Base-by-base conservation (phyloP, 371 early-diverging fungal species). In the Apophysomyces trapeziformis region DNA sequence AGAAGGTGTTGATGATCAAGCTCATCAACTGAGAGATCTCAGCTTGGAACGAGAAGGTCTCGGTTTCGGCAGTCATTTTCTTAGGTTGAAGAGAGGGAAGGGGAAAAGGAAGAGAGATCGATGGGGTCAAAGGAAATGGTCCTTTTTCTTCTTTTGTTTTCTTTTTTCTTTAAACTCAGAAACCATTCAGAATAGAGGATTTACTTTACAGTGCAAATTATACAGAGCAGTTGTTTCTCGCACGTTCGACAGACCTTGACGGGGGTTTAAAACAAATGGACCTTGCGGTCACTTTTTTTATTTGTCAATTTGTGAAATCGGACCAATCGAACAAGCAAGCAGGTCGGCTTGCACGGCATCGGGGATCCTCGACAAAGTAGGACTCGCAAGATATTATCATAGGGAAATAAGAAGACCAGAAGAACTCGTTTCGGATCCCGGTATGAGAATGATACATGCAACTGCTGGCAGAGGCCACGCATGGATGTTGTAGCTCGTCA, bases 1-100 rank as follows among this genome's bases (percentile, higher is more conserved):
- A 81, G 71, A 81, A 81, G 56, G 78, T 81, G 75, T 78, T 81
- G 77, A 81, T 81, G 84, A 97, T 95, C 75, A 95, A 93, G 73
- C 88, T 89, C 95, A 97, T 95, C 78, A 97, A 82, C 92, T 94
- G 93, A 86, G 90, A 89, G 73, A 93, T 90, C 85, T 93, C 93
- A 90, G 93, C 93, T 87, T 96, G 96, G 89, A 96, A 95, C 64
- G 90, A 87, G 78, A 91, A 92, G 39, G 90, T 89, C 75, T 92
- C 91, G 65, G 83, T 78, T 69, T 77, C 81, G 64, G 58, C 63
- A 68, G 73, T 66, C 77, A 76, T 76, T 57, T 62, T 71, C 26
- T 32, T 32, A 59, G 58, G 41, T 58, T 47, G 37, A 61, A 50
- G 66, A 62, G 63, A 64, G 67, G 57, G 58, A 65, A 68, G 69